Base-by-base conservation (phyloP, 495 filamentous ascomycete species). In the Penicillium malachiteum region DNA sequence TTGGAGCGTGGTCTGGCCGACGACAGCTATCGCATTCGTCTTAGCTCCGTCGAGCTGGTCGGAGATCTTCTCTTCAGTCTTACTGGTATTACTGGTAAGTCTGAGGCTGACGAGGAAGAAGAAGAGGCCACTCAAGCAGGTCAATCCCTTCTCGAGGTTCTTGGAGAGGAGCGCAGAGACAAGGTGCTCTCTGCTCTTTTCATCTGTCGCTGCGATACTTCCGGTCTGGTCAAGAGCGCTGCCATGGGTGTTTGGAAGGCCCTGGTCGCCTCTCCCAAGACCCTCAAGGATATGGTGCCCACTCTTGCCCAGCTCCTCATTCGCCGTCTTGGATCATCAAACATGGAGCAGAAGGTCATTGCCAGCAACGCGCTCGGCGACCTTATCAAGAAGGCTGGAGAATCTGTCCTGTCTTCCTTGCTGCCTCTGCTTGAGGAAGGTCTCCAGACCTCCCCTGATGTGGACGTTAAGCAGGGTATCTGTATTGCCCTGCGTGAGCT, bases 331-430 rank as follows among this genome's bases (percentile, higher is more conserved):
- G 94, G 91, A 50, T 97, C 91, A 59, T 88, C 92, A 3, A 97
- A 96, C 65, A 90, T 96, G 87, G 94, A 98, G 70, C 94, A 97
- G 70, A 97, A 96, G 74, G 87, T 95, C 55, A 98, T 98, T 75
- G 95, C 94, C 46, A 92, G 93, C 63, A 97, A 97, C 68, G 91
- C 94, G 10, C 79, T 98, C 47, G 95, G 94, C 60, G 94, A 98
- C 66, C 79, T 98, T 30, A 97, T 98, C 61, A 84, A 94, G 57
- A 98, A 96, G 72, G 92, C 93, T 60, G 94, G 94, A 50, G 94
- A 97, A 64, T 88, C 91, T 49, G 92, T 98, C 48, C 73, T 98
- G 55, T 82, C 92, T 11, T 96, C 84, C 44, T 75, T 98, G 53
- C 74, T 98, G 48, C 94, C 94, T 14, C 92, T 92, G 8, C 84